Conservation (phyloP, 139 green algal species). For the Limnomonas spitsbergensis region DNA sequence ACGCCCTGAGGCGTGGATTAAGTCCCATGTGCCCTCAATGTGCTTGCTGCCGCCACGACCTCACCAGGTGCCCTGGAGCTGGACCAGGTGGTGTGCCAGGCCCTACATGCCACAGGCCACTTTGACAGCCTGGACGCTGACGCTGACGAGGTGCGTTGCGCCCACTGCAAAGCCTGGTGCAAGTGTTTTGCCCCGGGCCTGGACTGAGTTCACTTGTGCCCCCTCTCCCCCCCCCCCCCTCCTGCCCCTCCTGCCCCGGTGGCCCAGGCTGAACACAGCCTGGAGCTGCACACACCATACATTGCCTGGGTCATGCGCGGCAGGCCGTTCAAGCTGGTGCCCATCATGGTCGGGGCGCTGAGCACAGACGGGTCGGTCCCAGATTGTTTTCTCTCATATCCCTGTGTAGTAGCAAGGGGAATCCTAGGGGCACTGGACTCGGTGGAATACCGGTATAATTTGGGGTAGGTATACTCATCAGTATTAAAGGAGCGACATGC, state of each 20-base stretch:
- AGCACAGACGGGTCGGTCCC: constrained; percentile 47
- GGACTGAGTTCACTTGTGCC: no score
- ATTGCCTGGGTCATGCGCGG: constrained; percentile 63
- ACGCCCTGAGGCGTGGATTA: no score
- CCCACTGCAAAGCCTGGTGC: neutral
- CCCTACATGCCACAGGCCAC: constrained; percentile 68
- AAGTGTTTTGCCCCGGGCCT: no score
- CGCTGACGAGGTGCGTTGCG: constrained; percentile 73
- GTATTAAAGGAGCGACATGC: no score
- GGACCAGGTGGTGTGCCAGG: constrained; percentile 70
- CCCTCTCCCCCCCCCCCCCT: no score
- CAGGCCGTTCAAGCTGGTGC: constrained; percentile 73
- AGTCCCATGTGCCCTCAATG: no score
- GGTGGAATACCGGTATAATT: no score
- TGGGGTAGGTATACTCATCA: no score
- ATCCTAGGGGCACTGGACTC: no score
- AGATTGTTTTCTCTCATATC: neutral
- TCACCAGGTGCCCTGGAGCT: constrained; percentile 65
- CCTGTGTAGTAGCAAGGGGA: neutral
- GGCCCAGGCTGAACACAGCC: constrained; percentile 86
- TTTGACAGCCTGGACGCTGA: constrained; percentile 75
- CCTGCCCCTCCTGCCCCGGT: no score
- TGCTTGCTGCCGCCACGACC: no score
- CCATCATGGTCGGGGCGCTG: constrained; percentile 92
- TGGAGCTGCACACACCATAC: constrained; percentile 95